Evolutionary conservation across 805 yeast genomes (phyloP), one percentile per base, ranked within the genome.

Genomic region (Dipodascus geniculatus): DNA sequence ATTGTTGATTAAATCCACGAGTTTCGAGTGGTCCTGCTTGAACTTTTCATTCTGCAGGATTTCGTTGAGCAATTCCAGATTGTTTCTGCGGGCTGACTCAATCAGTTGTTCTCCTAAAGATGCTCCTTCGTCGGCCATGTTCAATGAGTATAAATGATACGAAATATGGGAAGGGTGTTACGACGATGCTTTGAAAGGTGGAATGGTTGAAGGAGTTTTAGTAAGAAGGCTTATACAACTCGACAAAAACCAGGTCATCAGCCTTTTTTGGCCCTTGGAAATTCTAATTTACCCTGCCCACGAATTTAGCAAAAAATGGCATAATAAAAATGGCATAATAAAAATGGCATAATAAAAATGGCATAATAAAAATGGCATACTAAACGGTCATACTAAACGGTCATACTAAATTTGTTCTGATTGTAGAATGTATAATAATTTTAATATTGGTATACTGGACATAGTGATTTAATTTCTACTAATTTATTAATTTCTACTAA

Each of bases 61-160:
- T 19, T 78, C 71, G 31, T 77, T 73, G 49, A 89, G 69, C 51
- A 91, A 76, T 57, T 87, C 95, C 2, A 80, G 76, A 66, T 91
- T 93, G 73, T 91, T 86, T 68, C 96, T 76, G 65, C 98, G 81
- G 6, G 95, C 82, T 2, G 91, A 82, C 60, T 91, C 97, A 48
- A 93, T 73, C 49, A 91, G 69, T 70, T 87, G 96, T 66, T 91
- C 91, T 20, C 77, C 69, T 55, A 76, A 76, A 4, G 85, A 74
- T 3, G 97, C 97, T 47, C 96, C 96, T 58, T 78, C 80, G 23
- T 65, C 63, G 17, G 52, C 52, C 54, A 56, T 57, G 44, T 3
- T 38, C 6, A 6, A 4, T 38, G 14, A n/a, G 14, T 28, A 28
- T 28, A 28, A 6, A 28, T 28, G 11, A 6, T 28, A n/a, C n/a